These are phyloP conservation scores for Biscogniauxia mediterranea DNA, from an alignment of 2,329 filamentous ascomycete genomes.

Conservation along the genomic window DNA sequence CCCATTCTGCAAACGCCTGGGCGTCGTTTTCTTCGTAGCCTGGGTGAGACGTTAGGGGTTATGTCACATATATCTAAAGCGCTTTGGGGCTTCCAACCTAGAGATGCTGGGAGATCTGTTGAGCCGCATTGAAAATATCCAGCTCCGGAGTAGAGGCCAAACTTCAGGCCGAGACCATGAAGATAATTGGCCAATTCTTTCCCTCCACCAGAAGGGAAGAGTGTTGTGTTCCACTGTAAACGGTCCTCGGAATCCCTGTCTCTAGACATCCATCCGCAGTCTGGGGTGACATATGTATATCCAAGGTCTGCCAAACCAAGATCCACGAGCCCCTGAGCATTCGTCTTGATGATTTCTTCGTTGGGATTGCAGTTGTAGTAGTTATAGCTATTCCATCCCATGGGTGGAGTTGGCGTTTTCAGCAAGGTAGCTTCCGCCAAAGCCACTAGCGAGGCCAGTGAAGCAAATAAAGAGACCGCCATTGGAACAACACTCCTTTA, in stretches of 20 bases:
- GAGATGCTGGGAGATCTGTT: slow-evolving; percentile 41
- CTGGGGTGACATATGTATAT: slow-evolving; percentile 55
- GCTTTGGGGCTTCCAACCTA: slow-evolving; percentile 33
- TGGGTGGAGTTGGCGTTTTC: slow-evolving; percentile 36
- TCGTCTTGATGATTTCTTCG: slow-evolving; percentile 48
- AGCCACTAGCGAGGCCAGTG: slow-evolving; percentile 9
- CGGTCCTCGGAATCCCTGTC: slow-evolving; percentile 42
- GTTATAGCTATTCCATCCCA: slow-evolving; percentile 62
- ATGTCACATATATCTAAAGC: not conserved
- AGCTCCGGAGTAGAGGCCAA: slow-evolving; percentile 54
- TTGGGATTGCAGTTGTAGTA: slow-evolving; percentile 49
- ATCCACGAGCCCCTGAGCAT: slow-evolving; percentile 52
- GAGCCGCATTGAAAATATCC: slow-evolving; percentile 45
- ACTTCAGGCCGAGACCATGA: slow-evolving; percentile 47
- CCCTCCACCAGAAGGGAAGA: slow-evolving; percentile 49
- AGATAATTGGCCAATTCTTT: slow-evolving; percentile 48
- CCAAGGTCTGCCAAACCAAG: slow-evolving; percentile 51
- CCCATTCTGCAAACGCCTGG: slow-evolving; percentile 42
- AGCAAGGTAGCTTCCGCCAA: slow-evolving; percentile 19
- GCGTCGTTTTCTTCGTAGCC: slow-evolving; percentile 43
- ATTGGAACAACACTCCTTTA: not conserved
- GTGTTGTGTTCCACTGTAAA: slow-evolving; percentile 47
- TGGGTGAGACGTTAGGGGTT: slow-evolving; percentile 9
- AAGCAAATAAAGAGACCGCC: slow-evolving; percentile 4
- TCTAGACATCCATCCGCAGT: slow-evolving; percentile 55